phyloP scores from a whole-genome alignment of 345 rosid species.

The Salix caprea region DNA sequence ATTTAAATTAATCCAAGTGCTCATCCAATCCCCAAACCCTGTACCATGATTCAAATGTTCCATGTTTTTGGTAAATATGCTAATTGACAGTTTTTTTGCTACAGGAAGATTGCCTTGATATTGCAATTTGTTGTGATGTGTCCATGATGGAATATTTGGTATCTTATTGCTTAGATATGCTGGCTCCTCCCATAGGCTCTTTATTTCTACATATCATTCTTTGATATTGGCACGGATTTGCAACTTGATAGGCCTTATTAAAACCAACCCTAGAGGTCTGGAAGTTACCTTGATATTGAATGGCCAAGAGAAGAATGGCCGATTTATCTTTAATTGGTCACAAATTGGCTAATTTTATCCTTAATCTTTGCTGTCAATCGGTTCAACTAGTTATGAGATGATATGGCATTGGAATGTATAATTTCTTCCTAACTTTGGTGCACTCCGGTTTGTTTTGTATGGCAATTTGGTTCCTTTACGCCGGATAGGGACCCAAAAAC shows the following conservation, averaged over 20 bases:
- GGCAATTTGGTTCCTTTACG: not conserved
- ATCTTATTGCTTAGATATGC: not conserved
- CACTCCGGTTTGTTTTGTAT: not conserved
- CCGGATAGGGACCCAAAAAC: not conserved
- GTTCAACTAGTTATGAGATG: conserved; percentile 1
- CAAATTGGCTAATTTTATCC: not conserved
- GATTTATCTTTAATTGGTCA: not conserved
- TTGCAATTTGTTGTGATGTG: not conserved
- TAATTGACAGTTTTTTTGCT: too few species aligned
- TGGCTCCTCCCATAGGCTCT: not conserved
- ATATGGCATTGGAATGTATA: not conserved
- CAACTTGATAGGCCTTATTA: not conserved
- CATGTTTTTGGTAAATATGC: too few species aligned
- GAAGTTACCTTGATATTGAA: not conserved
- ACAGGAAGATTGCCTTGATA: not conserved
- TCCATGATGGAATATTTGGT: not conserved
- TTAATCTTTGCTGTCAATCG: not conserved
- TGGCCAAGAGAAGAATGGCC: not conserved
- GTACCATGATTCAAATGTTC: too few species aligned
- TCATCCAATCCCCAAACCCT: too few species aligned
- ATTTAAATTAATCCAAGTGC: too few species aligned
- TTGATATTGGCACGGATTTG: not conserved
- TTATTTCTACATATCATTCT: not conserved
- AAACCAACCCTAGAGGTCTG: not conserved
- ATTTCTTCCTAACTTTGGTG: not conserved